Percentiles rank a stretch among this genome's conserved stretches.
phyloP scores from a whole-genome alignment of 805 yeast species.

The Cyberlindnera amylophila region DNA sequence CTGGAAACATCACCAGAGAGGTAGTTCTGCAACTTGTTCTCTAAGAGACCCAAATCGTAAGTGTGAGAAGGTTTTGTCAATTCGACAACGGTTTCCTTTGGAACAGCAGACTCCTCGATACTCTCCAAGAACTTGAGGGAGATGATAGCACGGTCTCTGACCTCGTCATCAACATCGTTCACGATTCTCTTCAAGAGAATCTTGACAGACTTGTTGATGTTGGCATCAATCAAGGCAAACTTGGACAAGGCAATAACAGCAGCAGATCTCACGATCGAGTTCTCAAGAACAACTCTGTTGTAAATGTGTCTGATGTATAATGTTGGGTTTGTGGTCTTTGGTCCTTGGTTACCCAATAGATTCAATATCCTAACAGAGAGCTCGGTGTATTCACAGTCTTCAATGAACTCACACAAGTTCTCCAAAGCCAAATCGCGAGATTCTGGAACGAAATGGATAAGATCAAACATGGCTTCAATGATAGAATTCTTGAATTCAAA shows the following conservation, averaged over 20 bases:
- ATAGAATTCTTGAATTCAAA: conserved; percentile 79
- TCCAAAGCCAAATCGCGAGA: conserved; percentile 81
- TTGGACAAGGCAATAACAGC: conserved; percentile 91
- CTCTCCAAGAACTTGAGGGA: conserved; percentile 62
- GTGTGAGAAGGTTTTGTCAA: conserved; percentile 65
- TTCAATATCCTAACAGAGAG: conserved; percentile 90
- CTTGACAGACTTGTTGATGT: conserved; percentile 62
- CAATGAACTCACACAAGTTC: conserved; percentile 92
- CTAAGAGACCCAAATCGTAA: conserved; percentile 75
- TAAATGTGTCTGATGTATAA: conserved; percentile 92
- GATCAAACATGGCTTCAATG: conserved; percentile 89
- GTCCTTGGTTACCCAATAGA: conserved; percentile 92
- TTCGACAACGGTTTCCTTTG: conserved; percentile 35
- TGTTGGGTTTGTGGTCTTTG: conserved; percentile 79
- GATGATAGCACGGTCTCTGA: conserved; percentile 93
- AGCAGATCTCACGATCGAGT: conserved; percentile 91
- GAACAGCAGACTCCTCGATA: conserved; percentile 31
- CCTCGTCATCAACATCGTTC: conserved; percentile 91
- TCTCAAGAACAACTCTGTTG: conserved; percentile 94
- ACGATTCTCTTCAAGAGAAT: conserved; percentile 79
- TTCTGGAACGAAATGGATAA: conserved; percentile 80
- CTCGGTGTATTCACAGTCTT: conserved; percentile 96
- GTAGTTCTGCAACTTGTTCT: conserved; percentile 69
- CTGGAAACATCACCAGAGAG: conserved; percentile 43
- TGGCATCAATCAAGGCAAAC: conserved; percentile 73